Evolutionary conservation across 208 protist species (phyloP).

Genomic region (Leishmania guyanensis): DNA sequence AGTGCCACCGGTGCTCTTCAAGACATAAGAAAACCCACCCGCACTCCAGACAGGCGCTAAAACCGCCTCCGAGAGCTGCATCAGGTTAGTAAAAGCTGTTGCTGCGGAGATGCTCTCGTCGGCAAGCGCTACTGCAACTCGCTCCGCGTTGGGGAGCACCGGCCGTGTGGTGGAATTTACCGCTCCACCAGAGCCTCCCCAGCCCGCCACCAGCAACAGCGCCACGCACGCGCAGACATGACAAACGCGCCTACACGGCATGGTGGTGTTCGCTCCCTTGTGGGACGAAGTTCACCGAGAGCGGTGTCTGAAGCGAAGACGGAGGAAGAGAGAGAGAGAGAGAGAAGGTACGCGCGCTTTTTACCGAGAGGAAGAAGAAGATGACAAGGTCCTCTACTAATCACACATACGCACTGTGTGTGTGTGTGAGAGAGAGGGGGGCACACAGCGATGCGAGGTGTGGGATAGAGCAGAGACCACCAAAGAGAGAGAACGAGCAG

Average conservation of each 20-base stretch:
- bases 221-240: neutral
- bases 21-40: constrained; percentile 20
- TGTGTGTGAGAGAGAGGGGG: neutral
- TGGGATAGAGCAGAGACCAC: neutral
- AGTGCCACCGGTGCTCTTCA: neutral
- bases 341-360: neutral
- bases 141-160: neutral
- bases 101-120: neutral
- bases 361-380: neutral
- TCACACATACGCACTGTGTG: neutral
- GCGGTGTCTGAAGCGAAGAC: neutral
- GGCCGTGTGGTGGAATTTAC: neutral
- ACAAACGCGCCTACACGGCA: neutral
- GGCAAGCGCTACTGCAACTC: neutral
- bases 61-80: constrained; percentile 29
- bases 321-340: neutral
- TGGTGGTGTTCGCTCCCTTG: neutral
- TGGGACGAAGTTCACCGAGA: neutral
- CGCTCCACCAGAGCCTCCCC: neutral
- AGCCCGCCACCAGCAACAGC: neutral
- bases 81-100: neutral
- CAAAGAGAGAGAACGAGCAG: neutral
- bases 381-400: neutral
- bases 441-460: neutral
- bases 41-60: constrained; percentile 28